These are phyloP conservation scores for Phytophthora sansomeana DNA, from an alignment of 352 stramenopile species.

Conservation along the genomic window DNA sequence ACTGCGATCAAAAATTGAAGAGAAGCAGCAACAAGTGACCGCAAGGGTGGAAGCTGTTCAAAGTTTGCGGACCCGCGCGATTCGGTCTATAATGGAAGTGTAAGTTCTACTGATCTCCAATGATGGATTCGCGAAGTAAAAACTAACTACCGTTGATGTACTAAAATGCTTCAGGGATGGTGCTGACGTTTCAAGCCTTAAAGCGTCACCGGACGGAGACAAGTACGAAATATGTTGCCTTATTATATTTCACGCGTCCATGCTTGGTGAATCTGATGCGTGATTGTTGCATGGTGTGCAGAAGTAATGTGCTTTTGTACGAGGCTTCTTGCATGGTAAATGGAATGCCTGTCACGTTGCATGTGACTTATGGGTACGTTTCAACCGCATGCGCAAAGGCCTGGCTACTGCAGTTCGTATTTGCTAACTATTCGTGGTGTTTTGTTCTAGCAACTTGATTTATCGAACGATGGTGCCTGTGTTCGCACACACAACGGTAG, in stretches of 20 bases:
- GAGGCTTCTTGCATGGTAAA: slow-evolving; percentile 83
- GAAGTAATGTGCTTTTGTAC: slow-evolving; percentile 82
- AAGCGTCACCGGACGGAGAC: slow-evolving; percentile 36
- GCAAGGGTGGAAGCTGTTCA: slow-evolving; percentile 67
- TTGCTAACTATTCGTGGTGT: slow-evolving; percentile 5
- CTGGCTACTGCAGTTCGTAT: neutral
- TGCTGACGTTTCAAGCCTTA: slow-evolving; percentile 58
- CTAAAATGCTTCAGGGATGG: slow-evolving; percentile 38
- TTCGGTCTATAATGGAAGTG: slow-evolving; percentile 69
- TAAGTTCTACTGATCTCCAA: slow-evolving; percentile 41
- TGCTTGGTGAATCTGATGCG: neutral
- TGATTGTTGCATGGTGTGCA: slow-evolving; percentile 16
- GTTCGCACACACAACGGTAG: slow-evolving; percentile 69
- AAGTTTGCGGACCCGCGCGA: slow-evolving; percentile 59
- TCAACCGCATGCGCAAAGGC: too few relatives aligned
- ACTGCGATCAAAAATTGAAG: slow-evolving; percentile 76
- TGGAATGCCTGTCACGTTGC: slow-evolving; percentile 69
- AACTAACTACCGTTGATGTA: neutral
- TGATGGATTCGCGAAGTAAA: neutral
- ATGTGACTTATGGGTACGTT: slow-evolving; percentile 78
- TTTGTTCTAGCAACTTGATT: slow-evolving; percentile 53
- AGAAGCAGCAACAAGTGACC: slow-evolving; percentile 81
- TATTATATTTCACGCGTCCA: neutral
- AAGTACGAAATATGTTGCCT: slow-evolving; percentile 30
- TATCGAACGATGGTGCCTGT: slow-evolving; percentile 83